Conservation (phyloP, 179 eudicot genomes). For the Heliamphora pulchella region DNA sequence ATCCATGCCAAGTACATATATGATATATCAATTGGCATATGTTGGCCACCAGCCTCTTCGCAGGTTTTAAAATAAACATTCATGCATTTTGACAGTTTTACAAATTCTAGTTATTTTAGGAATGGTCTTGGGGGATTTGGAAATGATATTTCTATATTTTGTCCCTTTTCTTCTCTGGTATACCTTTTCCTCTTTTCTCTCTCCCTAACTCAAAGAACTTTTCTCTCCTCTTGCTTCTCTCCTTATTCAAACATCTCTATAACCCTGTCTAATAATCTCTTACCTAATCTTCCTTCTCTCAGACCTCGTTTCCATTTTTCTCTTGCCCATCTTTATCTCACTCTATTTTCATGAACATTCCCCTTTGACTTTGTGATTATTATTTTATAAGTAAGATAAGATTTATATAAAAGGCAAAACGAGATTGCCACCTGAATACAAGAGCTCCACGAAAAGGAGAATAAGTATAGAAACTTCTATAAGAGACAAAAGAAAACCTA, state of each 20-base stretch:
- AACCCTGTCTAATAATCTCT: neutral
- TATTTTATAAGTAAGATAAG: too few relatives aligned
- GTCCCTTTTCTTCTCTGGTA: neutral
- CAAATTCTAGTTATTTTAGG: neutral
- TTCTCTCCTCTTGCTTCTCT: conserved; percentile 1
- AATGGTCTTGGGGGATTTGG: neutral
- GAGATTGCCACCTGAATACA: too few relatives aligned
- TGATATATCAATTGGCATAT: neutral
- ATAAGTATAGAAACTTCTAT: too few relatives aligned
- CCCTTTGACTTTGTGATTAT: too few relatives aligned
- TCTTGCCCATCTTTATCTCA: neutral
- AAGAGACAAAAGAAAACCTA: too few relatives aligned
- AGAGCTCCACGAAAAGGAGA: too few relatives aligned
- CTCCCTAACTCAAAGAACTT: too few relatives aligned
- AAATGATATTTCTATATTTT: neutral
- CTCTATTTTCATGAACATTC: too few relatives aligned
- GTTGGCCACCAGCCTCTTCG: neutral
- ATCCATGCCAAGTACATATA: neutral
- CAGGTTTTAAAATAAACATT: neutral
- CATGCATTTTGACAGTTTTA: neutral
- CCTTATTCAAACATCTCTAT: neutral
- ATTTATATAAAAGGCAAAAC: too few relatives aligned
- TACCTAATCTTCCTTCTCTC: neutral
- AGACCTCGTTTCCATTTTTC: neutral
- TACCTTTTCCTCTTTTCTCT: too few relatives aligned